These are phyloP conservation scores for Pseudoneurospora amorphoporcata DNA, from an alignment of 495 filamentous ascomycete species.

Conservation along the genomic window DNA sequence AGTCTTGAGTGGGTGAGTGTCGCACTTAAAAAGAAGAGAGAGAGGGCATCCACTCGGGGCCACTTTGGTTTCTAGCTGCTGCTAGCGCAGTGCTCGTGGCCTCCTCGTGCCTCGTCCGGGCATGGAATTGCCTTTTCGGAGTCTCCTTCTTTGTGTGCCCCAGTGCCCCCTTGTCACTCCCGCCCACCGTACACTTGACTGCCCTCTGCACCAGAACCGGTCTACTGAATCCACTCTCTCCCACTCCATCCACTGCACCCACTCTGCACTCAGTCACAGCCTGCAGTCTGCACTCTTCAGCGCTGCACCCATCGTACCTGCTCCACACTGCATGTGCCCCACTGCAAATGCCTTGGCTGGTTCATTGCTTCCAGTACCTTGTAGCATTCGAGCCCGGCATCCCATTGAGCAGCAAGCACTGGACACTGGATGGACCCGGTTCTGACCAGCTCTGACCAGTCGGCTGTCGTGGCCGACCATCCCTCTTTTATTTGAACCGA, in stretches of 20 bases:
- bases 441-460: not conserved
- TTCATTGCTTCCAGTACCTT: not conserved
- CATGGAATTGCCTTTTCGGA: not conserved
- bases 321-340: not conserved
- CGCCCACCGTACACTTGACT: not conserved
- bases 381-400: not conserved
- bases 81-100: not conserved
- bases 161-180: not conserved
- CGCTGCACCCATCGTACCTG: not conserved
- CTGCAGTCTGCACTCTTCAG: not conserved
- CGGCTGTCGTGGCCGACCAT: not conserved
- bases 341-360: not conserved
- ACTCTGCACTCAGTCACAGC: not conserved
- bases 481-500: slow-evolving; percentile 25
- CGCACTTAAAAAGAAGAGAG: not conserved
- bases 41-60: not conserved
- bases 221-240: not conserved
- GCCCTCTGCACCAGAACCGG: not conserved
- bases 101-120: not conserved
- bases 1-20: not conserved
- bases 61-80: not conserved
- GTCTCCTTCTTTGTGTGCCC: not conserved
- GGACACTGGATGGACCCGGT: not conserved
- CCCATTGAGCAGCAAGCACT: not conserved
- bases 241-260: too few species aligned